Evolutionary conservation across 1,284 basidiomycete species (phyloP).

Genomic region (Phenoliferia sp.): DNA sequence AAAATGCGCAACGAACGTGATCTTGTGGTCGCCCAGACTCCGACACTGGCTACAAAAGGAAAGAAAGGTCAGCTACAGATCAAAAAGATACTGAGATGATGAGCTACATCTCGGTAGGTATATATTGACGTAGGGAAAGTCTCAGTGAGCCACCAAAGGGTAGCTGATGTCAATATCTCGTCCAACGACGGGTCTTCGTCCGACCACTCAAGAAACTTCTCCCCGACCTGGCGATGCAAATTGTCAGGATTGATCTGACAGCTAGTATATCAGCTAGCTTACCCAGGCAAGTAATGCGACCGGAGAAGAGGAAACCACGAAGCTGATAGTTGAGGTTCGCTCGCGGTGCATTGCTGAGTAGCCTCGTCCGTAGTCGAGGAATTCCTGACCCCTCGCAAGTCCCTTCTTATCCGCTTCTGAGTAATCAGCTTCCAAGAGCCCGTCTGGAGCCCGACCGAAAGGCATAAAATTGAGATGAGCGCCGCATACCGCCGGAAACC

Average conservation of each 20-base stretch:
- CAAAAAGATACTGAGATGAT: neutral
- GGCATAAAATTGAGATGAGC: conserved; percentile 37
- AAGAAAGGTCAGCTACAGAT: neutral
- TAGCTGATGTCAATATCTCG: conserved; percentile 40
- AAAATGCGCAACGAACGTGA: neutral
- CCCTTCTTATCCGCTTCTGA: neutral
- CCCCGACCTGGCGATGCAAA: conserved; percentile 40
- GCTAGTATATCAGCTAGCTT: neutral
- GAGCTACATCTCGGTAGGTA: conserved; percentile 35
- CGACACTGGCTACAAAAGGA: neutral
- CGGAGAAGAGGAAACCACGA: conserved; percentile 40
- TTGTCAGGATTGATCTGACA: neutral
- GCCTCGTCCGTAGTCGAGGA: conserved; percentile 29
- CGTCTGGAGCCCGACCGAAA: neutral
- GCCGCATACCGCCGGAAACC: neutral
- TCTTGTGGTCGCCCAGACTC: neutral
- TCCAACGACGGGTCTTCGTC: conserved; percentile 35
- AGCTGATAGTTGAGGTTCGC: conserved; percentile 43
- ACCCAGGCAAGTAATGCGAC: conserved; percentile 42
- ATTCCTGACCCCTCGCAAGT: conserved; percentile 31
- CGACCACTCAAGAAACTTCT: conserved; percentile 44
- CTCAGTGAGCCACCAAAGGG: conserved; percentile 45
- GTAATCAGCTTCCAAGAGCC: neutral
- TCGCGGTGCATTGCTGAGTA: conserved; percentile 40
- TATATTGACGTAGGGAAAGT: conserved; percentile 38